A percentile compares a stretch with the other conserved stretches of the same genome.
Evolutionary conservation across 805 yeast species (phyloP).

Genomic region (Wickerhamomyces rabaulensis): DNA sequence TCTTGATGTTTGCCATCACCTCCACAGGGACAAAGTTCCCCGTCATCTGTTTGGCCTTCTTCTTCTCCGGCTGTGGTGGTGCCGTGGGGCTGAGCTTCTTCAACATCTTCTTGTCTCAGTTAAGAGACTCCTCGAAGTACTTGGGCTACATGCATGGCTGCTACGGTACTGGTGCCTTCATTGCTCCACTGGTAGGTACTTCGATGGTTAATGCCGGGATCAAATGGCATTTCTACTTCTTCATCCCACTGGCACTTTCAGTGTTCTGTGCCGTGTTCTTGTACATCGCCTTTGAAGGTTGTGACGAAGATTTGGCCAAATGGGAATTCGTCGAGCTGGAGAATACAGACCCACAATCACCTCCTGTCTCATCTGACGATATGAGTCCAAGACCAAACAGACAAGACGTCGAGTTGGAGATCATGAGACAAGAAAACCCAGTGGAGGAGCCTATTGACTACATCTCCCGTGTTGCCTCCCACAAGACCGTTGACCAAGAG

Average conservation of each 20-base stretch:
- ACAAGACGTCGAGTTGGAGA: not conserved
- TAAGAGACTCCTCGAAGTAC: constrained; percentile 38
- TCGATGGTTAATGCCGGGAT: constrained; percentile 42
- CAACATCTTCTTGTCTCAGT: constrained; percentile 45
- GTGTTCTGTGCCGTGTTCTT: constrained; percentile 28
- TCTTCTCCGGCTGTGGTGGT: constrained; percentile 51
- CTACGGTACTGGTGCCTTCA: constrained; percentile 61
- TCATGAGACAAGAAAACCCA: not conserved
- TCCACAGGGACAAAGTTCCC: constrained; percentile 45
- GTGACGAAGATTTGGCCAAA: constrained; percentile 34
- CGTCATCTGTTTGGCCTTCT: constrained; percentile 42
- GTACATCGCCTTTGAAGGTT: constrained; percentile 38
- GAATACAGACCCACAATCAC: constrained; percentile 4
- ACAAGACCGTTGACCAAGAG: not conserved
- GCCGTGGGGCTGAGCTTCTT: constrained; percentile 46
- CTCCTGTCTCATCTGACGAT: not conserved
- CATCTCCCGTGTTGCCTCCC: not conserved
- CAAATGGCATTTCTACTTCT: constrained; percentile 45
- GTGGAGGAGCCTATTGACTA: not conserved
- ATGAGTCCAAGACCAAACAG: not conserved
- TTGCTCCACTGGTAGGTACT: constrained; percentile 56
- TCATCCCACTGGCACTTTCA: constrained; percentile 43
- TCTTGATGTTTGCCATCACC: constrained; percentile 39
- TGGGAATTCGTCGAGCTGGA: constrained; percentile 16
- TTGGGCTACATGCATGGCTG: constrained; percentile 53